These are phyloP conservation scores for Cystofilobasidium bisporidii DNA, from an alignment of 768 basidiomycete species.

Conservation along the genomic window DNA sequence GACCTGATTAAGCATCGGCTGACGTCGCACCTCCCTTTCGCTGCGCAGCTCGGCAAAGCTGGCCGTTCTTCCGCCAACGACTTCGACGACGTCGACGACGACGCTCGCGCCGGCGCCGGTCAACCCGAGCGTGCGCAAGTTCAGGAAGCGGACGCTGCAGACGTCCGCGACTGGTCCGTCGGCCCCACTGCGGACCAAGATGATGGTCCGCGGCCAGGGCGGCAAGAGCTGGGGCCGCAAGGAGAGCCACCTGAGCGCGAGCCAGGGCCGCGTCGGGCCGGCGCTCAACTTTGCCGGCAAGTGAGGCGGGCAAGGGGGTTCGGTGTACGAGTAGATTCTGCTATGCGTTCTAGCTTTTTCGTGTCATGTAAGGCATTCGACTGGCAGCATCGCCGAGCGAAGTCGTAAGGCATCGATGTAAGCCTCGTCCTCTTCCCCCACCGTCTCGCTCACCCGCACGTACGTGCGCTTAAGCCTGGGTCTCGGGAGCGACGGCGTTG, in stretches of 20 bases:
- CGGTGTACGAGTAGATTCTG: no score
- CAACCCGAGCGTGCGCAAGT: background rate
- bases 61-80: background rate
- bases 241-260: conserved; percentile 2
- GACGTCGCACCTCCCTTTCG: background rate
- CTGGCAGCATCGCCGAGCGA: no score
- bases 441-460: no score
- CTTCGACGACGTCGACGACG: background rate
- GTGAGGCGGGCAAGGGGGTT: background rate
- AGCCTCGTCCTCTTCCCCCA: no score
- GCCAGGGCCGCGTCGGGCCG: background rate
- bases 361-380: no score
- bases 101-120: background rate
- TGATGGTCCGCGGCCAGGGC: background rate
- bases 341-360: no score
- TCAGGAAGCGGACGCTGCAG: background rate
- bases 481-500: background rate
- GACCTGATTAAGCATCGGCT: no score
- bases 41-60: background rate
- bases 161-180: background rate
- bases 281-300: conserved; percentile 2
- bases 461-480: background rate
- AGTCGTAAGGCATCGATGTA: no score
- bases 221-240: background rate
- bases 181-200: background rate